Evolutionary conservation across 2,329 filamentous ascomycete genomes (phyloP).

Genomic region (Chrysoporthe cubensis): DNA sequence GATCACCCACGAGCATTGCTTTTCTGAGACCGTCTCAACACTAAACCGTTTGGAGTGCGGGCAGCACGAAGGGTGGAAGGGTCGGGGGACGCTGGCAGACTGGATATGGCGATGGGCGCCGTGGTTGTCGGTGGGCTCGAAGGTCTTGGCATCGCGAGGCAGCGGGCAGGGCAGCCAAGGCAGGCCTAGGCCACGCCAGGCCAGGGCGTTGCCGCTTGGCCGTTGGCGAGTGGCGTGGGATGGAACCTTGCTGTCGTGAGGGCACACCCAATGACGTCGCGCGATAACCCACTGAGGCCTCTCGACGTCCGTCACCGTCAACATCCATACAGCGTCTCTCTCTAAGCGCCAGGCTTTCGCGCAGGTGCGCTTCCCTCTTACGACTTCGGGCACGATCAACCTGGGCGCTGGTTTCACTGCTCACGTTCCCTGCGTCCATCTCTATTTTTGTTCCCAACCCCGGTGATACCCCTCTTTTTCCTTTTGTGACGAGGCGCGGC

Average conservation of each 20-base stretch:
- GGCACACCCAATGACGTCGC: constrained; percentile 8
- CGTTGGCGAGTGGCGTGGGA: not conserved
- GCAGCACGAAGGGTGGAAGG: not conserved
- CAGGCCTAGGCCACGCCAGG: not conserved
- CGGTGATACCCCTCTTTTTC: not conserved
- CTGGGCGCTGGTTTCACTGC: not conserved
- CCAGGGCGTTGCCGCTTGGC: not conserved
- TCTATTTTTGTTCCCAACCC: constrained; percentile 6
- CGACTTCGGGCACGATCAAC: not conserved
- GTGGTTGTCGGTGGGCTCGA: not conserved
- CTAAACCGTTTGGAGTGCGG: not conserved
- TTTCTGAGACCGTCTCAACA: not conserved
- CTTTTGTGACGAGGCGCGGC: not conserved
- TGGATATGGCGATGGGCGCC: not conserved
- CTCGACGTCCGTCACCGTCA: not conserved
- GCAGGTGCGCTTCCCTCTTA: not conserved
- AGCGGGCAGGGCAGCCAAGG: not conserved
- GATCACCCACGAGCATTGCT: too few relatives aligned
- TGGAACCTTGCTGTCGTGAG: not conserved
- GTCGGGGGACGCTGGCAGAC: not conserved
- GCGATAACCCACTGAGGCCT: not conserved
- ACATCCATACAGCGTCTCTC: not conserved
- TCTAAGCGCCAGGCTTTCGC: constrained; percentile 2
- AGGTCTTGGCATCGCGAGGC: constrained; percentile 5
- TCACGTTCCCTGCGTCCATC: not conserved